These are phyloP conservation scores for Microascus cirrosus DNA, from an alignment of 2,329 filamentous ascomycete genomes.

Conservation along the genomic window DNA sequence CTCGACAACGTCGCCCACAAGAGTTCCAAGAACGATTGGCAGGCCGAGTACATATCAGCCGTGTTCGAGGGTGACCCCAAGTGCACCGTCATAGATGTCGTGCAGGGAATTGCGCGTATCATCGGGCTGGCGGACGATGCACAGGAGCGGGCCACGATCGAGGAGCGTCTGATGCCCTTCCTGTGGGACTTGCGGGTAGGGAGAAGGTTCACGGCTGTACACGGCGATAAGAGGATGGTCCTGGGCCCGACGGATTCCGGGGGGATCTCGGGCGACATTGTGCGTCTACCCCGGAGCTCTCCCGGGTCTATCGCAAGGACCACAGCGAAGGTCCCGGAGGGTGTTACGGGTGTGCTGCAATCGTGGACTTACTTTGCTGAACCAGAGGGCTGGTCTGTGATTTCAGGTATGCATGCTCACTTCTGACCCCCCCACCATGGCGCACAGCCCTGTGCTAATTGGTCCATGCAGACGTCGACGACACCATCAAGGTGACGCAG, in stretches of 20 bases:
- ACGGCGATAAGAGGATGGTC: slow-evolving; percentile 35
- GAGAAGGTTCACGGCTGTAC: slow-evolving; percentile 53
- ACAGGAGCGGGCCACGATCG: slow-evolving; percentile 47
- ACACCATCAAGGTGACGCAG: slow-evolving; percentile 87
- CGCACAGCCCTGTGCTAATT: slow-evolving; percentile 8
- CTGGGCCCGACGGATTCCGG: slow-evolving; percentile 62
- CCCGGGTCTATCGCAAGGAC: slow-evolving; percentile 35
- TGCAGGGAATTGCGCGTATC: slow-evolving; percentile 58
- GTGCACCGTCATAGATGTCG: slow-evolving; percentile 53
- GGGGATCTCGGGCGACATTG: slow-evolving; percentile 57
- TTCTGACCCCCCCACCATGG: not conserved
- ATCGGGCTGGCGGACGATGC: slow-evolving; percentile 55
- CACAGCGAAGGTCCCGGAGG: slow-evolving; percentile 36
- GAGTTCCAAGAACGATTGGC: slow-evolving; percentile 44
- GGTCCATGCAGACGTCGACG: slow-evolving; percentile 61
- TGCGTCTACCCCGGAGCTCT: slow-evolving; percentile 35
- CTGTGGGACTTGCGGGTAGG: slow-evolving; percentile 64
- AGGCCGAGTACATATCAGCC: slow-evolving; percentile 72
- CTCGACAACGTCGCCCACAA: slow-evolving; percentile 82
- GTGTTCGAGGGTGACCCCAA: slow-evolving; percentile 68
- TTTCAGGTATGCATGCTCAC: slow-evolving; percentile 47
- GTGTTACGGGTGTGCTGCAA: slow-evolving; percentile 41
- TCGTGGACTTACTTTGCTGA: slow-evolving; percentile 67
- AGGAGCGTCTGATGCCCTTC: slow-evolving; percentile 63
- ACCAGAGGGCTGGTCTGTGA: slow-evolving; percentile 70